Evolutionary conservation across 768 basidiomycete genomes (phyloP), one percentile per base, ranked within the genome.

Genomic region (Fibroporia radiculosa): DNA sequence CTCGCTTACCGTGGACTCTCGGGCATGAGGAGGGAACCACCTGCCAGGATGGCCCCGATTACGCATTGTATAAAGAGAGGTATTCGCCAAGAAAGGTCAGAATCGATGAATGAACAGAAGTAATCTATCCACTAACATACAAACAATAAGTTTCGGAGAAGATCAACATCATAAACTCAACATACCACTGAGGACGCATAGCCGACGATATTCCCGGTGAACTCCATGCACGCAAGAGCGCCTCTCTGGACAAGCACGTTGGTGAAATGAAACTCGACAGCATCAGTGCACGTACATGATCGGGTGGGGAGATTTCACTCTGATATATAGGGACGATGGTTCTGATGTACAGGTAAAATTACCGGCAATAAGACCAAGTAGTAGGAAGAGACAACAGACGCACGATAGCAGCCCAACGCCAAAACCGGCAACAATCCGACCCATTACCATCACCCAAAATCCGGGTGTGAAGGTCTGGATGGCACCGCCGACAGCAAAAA

Each of bases 291-390:
- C 49, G 33, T 38, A 87, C 90, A 66, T 93, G 89, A 54, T 86
- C 74, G 2, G 93, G 88, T 24, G 93, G 93, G 3, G 90, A 93
- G 37, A 96, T 91, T 69, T 97, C 93, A 54, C 88, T 91, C 69
- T 96, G 89, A 62, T 92, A 93, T 47, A 93, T 91, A 12, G 90
- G 91, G 23, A 93, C 90, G 48, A 93, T 92, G n/a, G 90, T 93
- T 33, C 90, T 92, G 53, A 43, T 16, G 8, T 12, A 29, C 32
- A 33, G 32, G 39, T 28, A 29, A 3, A 13, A 6, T 11, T 7
- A 4, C 23, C 10, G 3, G 24, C 1, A 22, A 14, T 7, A 28
- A 7, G 29, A 44, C 35, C 20, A 48, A 38, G 19, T 16, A 25
- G 7, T 22, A 16, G 29, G 3, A 31, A 27, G 6, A 16, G 35